Percentiles rank a stretch among this genome's conserved stretches.
Conservation (phyloP, 805 yeast species). For the Millerozyma acaciae region DNA sequence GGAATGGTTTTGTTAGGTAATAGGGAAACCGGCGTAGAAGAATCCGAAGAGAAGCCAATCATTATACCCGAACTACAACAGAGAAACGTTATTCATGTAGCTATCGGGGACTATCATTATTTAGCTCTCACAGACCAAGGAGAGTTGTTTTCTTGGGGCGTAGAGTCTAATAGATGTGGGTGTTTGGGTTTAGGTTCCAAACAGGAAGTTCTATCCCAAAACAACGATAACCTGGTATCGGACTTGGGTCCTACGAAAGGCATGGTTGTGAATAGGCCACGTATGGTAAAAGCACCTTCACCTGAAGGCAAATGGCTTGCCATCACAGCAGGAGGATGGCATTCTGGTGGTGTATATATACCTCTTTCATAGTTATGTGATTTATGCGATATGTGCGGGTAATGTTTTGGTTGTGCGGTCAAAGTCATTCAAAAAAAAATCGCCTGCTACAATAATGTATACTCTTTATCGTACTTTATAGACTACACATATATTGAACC, state of each 20-base stretch:
- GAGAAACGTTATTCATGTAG: slow-evolving; percentile 49
- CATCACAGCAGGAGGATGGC: slow-evolving; percentile 79
- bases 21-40: slow-evolving; percentile 13
- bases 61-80: slow-evolving; percentile 42
- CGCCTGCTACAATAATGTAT: too few species aligned
- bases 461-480: too few species aligned
- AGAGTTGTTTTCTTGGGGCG: slow-evolving; percentile 61
- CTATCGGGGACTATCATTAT: slow-evolving; percentile 69
- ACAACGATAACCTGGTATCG: slow-evolving; percentile 8
- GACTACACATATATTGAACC: too few species aligned
- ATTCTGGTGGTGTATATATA: slow-evolving; percentile 56
- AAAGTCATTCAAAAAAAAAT: too few species aligned
- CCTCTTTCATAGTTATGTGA: slow-evolving; percentile 5
- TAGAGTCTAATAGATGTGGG: slow-evolving; percentile 59
- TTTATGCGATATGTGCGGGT: neutral
- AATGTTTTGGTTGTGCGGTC: too few species aligned
- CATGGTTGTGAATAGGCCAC: slow-evolving; percentile 16
- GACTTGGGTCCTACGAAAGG: slow-evolving; percentile 33
- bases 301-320: slow-evolving; percentile 48
- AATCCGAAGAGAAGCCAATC: slow-evolving; percentile 19
- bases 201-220: slow-evolving; percentile 7
- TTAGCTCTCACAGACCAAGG: slow-evolving; percentile 62
- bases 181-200: slow-evolving; percentile 59
- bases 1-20: slow-evolving; percentile 45
- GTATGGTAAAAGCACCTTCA: slow-evolving; percentile 13